Base-by-base conservation (phyloP, 106 monocot genomes). In the Cymbidium sinense region DNA sequence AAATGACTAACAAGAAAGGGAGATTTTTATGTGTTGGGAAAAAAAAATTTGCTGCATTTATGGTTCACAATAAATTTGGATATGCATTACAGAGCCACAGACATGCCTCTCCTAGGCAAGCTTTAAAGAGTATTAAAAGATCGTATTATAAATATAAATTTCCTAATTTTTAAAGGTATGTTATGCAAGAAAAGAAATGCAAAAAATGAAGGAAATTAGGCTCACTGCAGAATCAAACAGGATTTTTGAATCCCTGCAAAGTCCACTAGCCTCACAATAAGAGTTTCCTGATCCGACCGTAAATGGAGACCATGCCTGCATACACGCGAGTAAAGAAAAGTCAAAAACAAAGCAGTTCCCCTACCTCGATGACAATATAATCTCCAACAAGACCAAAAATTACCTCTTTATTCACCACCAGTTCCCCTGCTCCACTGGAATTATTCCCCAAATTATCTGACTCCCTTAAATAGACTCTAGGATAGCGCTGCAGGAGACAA, bases 241-340 rank as follows among this genome's bases (percentile, higher is more conserved):
- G 36, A 34, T 25, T 17, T 86, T 21, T 65, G 80, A 72, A 75
- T 23, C 79, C 77, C 35, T 58, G n/a, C 29, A 67, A 70, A 20
- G 50, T 29, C 50, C 73, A n/a, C 64, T 87, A 11, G 50, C 70
- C 27, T 80, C 89, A 20, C 4, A 43, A 76, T 70, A 74, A 1
- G 43, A 20, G 52, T 11, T 70, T 43, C 84, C 83, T 4, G 74
- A 64, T 75, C 85, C 70, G 62, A 84, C 34, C 35, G 61, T 34
- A 78, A 94, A 98, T 10, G 98, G 98, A n/a, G 81, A 87, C 98
- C 98, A 94, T 10, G 83, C 86, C 96, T 96, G 52, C 77, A 84
- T 6, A 80, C 34, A 80, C 34, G 34, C 43, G 44, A 87, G 23
- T 0, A 37, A 75, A 78, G 36, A 52, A 20, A 70, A 43, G n/a